These are phyloP conservation scores for Beta corolliflora DNA, from an alignment of 179 eudicot species.

Conservation along the genomic window DNA sequence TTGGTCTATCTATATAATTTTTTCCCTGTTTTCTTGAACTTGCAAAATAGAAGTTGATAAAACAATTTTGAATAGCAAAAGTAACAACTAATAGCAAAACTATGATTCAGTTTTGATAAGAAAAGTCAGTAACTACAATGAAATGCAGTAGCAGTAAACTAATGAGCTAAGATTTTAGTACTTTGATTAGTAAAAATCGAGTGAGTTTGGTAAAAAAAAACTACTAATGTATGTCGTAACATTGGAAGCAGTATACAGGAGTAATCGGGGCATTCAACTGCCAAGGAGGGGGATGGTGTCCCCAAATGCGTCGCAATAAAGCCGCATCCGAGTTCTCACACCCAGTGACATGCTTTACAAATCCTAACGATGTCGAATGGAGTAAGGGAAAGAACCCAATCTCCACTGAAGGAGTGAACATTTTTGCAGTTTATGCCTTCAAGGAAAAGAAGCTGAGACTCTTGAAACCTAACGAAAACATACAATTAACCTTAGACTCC, in stretches of 20 bases:
- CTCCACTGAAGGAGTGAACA: constrained; percentile 34
- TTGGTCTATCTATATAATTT: too few relatives aligned
- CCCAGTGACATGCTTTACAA: constrained; percentile 34
- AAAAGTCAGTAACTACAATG: too few relatives aligned
- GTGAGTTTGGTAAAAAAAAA: too few relatives aligned
- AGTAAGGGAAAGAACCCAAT: constrained; percentile 57
- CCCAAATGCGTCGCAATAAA: constrained; percentile 56
- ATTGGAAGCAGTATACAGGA: constrained; percentile 50
- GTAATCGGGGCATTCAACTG: constrained; percentile 82
- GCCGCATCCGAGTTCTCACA: constrained; percentile 63
- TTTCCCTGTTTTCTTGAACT: too few relatives aligned
- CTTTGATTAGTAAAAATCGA: too few relatives aligned
- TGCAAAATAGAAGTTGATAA: too few relatives aligned
- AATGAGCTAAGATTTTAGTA: too few relatives aligned
- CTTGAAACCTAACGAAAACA: constrained; percentile 38
- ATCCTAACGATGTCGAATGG: constrained; percentile 82
- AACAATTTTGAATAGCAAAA: too few relatives aligned
- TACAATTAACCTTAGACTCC: constrained; percentile 59
- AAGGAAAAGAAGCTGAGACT: constrained; percentile 55
- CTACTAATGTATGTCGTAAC: background rate
- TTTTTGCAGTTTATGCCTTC: constrained; percentile 61
- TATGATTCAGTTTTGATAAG: too few relatives aligned
- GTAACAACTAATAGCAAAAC: too few relatives aligned
- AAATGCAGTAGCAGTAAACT: too few relatives aligned
- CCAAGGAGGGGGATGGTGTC: constrained; percentile 90